Conservation (phyloP, 495 filamentous ascomycete species). For the Penicillium chermesinum region DNA sequence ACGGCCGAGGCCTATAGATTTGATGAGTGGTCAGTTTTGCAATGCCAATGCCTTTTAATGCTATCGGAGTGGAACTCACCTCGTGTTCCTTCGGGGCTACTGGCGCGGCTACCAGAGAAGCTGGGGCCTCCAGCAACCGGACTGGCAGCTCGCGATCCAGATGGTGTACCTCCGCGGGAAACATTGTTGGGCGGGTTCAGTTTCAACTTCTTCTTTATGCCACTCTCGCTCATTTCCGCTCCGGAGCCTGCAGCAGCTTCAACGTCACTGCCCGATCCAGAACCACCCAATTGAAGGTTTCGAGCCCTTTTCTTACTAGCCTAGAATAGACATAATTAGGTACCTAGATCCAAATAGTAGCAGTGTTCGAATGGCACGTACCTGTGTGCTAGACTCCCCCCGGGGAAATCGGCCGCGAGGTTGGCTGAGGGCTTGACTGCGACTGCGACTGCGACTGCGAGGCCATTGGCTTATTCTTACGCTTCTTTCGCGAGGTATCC, state of each 20-base stretch:
- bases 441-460: slow-evolving; percentile 46
- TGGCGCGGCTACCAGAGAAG: slow-evolving; percentile 34
- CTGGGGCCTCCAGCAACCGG: slow-evolving; percentile 34
- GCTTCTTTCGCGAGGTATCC: slow-evolving; percentile 84
- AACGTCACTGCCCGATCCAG: slow-evolving; percentile 71
- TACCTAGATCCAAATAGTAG: slow-evolving; percentile 18
- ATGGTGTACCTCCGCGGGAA: slow-evolving; percentile 51
- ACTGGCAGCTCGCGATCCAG: slow-evolving; percentile 50
- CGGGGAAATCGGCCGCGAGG: slow-evolving; percentile 51
- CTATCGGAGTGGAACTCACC: slow-evolving; percentile 16
- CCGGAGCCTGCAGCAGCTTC: slow-evolving; percentile 65
- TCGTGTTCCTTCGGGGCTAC: slow-evolving; percentile 34
- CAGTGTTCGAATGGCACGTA: too few relatives aligned
- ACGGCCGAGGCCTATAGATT: slow-evolving; percentile 23
- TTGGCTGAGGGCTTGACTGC: slow-evolving; percentile 49
- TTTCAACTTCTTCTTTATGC: slow-evolving; percentile 65
- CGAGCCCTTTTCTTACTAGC: slow-evolving; percentile 44
- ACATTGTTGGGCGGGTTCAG: slow-evolving; percentile 45
- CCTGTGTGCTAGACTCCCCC: slow-evolving; percentile 33
- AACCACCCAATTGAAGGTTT: slow-evolving; percentile 36
- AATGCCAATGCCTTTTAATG: too few relatives aligned
- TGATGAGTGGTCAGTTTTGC: neutral
- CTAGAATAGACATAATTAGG: slow-evolving; percentile 17
- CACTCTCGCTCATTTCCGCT: slow-evolving; percentile 67
- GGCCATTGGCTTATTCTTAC: too few relatives aligned